Evolutionary conservation across 2,329 filamentous ascomycete genomes (phyloP).

Genomic region (Uncinocarpus reesii): DNA sequence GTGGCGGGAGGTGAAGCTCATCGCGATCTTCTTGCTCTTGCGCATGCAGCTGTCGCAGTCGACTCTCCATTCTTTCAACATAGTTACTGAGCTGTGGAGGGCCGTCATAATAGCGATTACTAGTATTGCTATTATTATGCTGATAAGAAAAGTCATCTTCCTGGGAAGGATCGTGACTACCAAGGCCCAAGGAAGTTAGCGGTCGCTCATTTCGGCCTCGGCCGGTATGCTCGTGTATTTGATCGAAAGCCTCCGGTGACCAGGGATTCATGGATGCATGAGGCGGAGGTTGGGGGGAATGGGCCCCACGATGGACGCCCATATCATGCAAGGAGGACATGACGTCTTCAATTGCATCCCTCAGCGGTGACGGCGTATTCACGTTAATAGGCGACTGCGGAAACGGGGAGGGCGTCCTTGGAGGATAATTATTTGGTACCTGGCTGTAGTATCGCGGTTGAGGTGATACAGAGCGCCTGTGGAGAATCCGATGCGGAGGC

Average conservation of each 20-base stretch:
- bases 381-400: slow-evolving; percentile 54
- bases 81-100: slow-evolving; percentile 72
- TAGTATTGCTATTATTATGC: slow-evolving; percentile 43
- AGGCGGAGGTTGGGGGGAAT: slow-evolving; percentile 44
- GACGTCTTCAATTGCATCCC: slow-evolving; percentile 95
- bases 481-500: slow-evolving; percentile 57
- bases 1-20: slow-evolving; percentile 44
- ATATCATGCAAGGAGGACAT: slow-evolving; percentile 91
- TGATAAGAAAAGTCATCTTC: slow-evolving; percentile 48
- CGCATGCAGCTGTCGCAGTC: slow-evolving; percentile 60
- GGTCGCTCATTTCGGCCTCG: slow-evolving; percentile 43
- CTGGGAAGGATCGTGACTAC: slow-evolving; percentile 36
- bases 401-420: slow-evolving; percentile 41
- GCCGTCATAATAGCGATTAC: slow-evolving; percentile 45
- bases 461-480: slow-evolving; percentile 16
- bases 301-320: slow-evolving; percentile 48
- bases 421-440: slow-evolving; percentile 5
- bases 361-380: slow-evolving; percentile 78
- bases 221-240: slow-evolving; percentile 29
- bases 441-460: slow-evolving; percentile 27
- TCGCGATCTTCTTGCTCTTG: slow-evolving; percentile 35
- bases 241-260: slow-evolving; percentile 80
- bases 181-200: slow-evolving; percentile 64
- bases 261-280: slow-evolving; percentile 57
- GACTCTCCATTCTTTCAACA: slow-evolving; percentile 82